A percentile compares a stretch with the other conserved stretches of the same genome.
These are phyloP conservation scores for Podila clonocystis DNA, from an alignment of 192 early-diverging fungal genomes.

Conservation along the genomic window DNA sequence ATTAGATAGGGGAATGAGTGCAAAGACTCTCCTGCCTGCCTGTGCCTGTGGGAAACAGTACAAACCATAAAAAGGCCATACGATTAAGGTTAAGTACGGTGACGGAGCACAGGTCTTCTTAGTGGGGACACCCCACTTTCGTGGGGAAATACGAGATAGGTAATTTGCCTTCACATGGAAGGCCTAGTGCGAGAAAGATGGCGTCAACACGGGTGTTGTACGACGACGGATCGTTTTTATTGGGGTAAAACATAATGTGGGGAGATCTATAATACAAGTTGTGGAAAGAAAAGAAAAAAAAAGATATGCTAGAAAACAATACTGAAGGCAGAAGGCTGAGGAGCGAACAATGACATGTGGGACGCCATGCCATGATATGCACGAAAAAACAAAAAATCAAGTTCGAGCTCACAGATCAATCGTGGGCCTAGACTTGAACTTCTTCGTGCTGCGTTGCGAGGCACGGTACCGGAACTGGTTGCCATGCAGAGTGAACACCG, in stretches of 20 bases:
- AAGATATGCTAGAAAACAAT: not conserved
- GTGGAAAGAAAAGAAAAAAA: not conserved
- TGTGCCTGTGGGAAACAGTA: too few relatives aligned
- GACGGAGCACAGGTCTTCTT: not conserved
- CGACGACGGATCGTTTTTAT: not conserved
- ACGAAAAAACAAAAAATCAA: not conserved
- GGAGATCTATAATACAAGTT: not conserved
- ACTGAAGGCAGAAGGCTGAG: not conserved
- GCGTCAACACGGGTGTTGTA: too few relatives aligned
- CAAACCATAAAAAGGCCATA: too few relatives aligned
- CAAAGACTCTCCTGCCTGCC: too few relatives aligned
- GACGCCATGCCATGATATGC: not conserved
- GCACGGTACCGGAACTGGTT: slow-evolving; percentile 80
- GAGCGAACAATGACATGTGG: too few relatives aligned
- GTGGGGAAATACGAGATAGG: not conserved
- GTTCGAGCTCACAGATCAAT: slow-evolving; percentile 58
- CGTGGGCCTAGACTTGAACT: slow-evolving; percentile 74
- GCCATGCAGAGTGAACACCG: slow-evolving; percentile 75
- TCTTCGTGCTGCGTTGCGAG: slow-evolving; percentile 76
- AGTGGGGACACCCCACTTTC: not conserved
- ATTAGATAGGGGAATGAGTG: too few relatives aligned
- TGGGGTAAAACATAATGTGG: not conserved
- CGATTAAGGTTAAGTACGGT: too few relatives aligned
- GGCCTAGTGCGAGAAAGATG: not conserved
- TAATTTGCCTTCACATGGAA: not conserved